Conservation (phyloP, 257 asterid genomes). For the Salvia miltiorrhiza region DNA sequence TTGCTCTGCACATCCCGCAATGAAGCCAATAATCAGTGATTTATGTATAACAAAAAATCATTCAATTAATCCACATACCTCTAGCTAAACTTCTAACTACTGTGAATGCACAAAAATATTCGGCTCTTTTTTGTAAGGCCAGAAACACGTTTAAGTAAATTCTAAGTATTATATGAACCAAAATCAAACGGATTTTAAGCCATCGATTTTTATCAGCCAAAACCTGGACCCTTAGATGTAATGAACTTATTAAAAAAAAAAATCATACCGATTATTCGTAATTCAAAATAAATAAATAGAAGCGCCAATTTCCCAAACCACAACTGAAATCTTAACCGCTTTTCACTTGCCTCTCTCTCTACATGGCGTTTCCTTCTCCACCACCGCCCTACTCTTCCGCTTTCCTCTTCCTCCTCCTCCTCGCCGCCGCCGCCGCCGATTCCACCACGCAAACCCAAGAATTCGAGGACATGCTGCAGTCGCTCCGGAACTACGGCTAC, state of each 20-base stretch:
- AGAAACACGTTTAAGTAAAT: not conserved
- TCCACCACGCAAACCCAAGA: conserved; percentile 23
- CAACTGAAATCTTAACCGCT: conserved; percentile 22
- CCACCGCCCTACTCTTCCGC: not conserved
- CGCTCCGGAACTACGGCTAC: conserved; percentile 46
- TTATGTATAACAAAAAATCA: too few relatives aligned
- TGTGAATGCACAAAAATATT: too few relatives aligned
- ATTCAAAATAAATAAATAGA: not conserved
- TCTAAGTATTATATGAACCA: too few relatives aligned
- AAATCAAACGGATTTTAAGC: not conserved
- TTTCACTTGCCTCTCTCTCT: conserved; percentile 11
- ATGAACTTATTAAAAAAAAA: too few relatives aligned
- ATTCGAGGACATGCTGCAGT: conserved; percentile 24
- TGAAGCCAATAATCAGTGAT: too few relatives aligned
- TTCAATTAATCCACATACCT: too few relatives aligned
- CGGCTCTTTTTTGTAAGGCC: too few relatives aligned
- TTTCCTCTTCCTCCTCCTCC: not conserved
- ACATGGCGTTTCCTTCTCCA: conserved; percentile 11
- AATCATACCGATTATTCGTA: not conserved
- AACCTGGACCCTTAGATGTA: not conserved
- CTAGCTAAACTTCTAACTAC: too few relatives aligned
- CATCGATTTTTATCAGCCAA: not conserved
- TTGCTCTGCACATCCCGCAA: too few relatives aligned
- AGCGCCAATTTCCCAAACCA: conserved; percentile 12
- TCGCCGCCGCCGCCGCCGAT: conserved; percentile 7